Conservation (phyloP, 2,329 filamentous ascomycete genomes). For the Tolypocladium album region DNA sequence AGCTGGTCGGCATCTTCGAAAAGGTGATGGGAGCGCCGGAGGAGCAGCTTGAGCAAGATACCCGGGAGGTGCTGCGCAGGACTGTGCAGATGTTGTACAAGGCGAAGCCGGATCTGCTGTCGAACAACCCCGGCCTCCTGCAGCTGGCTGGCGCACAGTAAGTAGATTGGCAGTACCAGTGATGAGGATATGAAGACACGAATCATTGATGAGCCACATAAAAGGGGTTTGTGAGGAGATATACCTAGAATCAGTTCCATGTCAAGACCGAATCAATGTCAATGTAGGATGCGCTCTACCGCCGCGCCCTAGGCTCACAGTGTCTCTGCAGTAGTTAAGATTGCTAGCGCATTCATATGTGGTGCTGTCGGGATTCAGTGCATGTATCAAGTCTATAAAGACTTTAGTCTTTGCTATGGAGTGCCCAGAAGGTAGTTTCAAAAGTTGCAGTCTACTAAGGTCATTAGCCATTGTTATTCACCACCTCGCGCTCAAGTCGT, state of each 20-base stretch:
- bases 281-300: not conserved
- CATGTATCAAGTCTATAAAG: not conserved
- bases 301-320: not conserved
- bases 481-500: too few relatives aligned
- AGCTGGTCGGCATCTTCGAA: conserved; percentile 61
- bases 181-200: conserved; percentile 1
- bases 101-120: conserved; percentile 20
- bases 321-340: not conserved
- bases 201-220: not conserved
- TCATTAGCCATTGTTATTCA: not conserved
- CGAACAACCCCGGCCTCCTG: conserved; percentile 19
- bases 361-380: not conserved
- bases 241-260: not conserved
- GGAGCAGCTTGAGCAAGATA: conserved; percentile 66
- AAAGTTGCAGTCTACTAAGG: too few relatives aligned
- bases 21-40: conserved; percentile 60
- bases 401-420: too few relatives aligned
- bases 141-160: conserved; percentile 16
- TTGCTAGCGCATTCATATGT: not conserved
- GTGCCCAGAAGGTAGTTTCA: too few relatives aligned
- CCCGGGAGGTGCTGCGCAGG: conserved; percentile 53
- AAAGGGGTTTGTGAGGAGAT: not conserved
- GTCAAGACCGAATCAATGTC: not conserved
- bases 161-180: not conserved
- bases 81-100: conserved; percentile 43